These are phyloP conservation scores for Phytophthora vignae DNA, from an alignment of 352 stramenopile species.

Conservation along the genomic window DNA sequence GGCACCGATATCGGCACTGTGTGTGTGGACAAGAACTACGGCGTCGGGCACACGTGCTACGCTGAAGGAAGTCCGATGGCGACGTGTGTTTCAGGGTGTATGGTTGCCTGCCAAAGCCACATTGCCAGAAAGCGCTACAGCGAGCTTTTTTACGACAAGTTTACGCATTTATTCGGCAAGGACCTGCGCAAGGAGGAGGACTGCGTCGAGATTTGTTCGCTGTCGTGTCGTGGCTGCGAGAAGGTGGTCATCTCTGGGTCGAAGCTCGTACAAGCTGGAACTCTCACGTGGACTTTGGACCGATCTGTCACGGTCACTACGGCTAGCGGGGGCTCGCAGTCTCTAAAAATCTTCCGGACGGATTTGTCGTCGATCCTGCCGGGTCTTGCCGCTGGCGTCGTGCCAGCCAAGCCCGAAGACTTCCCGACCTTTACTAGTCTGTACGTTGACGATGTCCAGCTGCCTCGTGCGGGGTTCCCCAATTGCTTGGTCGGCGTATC, in stretches of 20 bases:
- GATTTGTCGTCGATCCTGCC: slow-evolving; percentile 62
- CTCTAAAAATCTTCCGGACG: slow-evolving; percentile 50
- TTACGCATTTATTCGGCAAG: slow-evolving; percentile 77
- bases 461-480: slow-evolving; percentile 67
- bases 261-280: slow-evolving; percentile 36
- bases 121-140: slow-evolving; percentile 56
- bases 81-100: slow-evolving; percentile 68
- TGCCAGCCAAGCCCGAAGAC: slow-evolving; percentile 39
- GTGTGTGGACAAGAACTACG: slow-evolving; percentile 71
- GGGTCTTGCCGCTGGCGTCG: slow-evolving; percentile 12
- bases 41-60: slow-evolving; percentile 72
- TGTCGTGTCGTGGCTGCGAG: slow-evolving; percentile 75
- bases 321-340: slow-evolving; percentile 16
- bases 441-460: slow-evolving; percentile 53
- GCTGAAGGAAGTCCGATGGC: slow-evolving; percentile 40
- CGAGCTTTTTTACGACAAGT: slow-evolving; percentile 51
- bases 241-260: slow-evolving; percentile 62
- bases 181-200: slow-evolving; percentile 74
- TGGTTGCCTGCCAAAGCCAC: slow-evolving; percentile 55
- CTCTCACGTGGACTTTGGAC: slow-evolving; percentile 54
- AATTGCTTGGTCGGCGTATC: slow-evolving; percentile 49
- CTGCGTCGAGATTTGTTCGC: slow-evolving; percentile 68
- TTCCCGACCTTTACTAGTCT: slow-evolving; percentile 54
- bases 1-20: slow-evolving; percentile 50
- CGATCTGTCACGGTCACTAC: slow-evolving; percentile 37